phyloP scores from a whole-genome alignment of 352 stramenopile genomes.

The Globisporangium solare region DNA sequence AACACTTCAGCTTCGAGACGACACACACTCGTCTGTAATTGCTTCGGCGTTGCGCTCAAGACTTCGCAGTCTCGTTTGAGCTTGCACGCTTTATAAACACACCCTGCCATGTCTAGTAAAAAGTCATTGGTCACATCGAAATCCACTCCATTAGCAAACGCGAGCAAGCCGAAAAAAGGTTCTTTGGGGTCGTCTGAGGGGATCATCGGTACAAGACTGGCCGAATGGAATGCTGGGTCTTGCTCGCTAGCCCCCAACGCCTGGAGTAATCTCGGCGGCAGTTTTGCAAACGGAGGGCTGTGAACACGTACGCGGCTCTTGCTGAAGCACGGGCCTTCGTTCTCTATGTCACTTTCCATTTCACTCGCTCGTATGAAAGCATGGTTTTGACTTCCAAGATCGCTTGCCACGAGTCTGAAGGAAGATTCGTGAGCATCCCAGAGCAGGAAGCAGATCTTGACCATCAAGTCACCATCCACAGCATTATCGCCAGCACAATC shows the following conservation, averaged over 20 bases:
- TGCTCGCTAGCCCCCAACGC: background rate
- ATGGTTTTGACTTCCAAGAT: background rate
- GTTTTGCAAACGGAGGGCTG: constrained; percentile 1
- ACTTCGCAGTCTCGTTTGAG: background rate
- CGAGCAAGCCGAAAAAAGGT: constrained; percentile 4
- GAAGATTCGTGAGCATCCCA: background rate
- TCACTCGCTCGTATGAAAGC: background rate
- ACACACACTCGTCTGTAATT: background rate
- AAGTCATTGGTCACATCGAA: background rate
- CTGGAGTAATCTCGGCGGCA: constrained; percentile 1
- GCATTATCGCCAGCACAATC: background rate
- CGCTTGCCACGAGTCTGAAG: constrained; percentile 4
- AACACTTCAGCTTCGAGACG: background rate
- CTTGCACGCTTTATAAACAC: background rate
- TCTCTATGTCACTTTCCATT: background rate
- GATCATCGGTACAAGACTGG: constrained; percentile 5
- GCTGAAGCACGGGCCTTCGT: constrained; percentile 2
- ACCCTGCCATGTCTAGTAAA: background rate
- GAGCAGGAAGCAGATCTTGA: constrained; percentile 2
- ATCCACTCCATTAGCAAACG: background rate
- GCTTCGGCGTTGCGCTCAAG: background rate
- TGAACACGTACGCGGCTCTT: background rate
- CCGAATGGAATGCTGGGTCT: background rate
- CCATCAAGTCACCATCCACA: background rate
- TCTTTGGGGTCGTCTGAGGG: background rate